Conservation (phyloP, 2,329 filamentous ascomycete species). For the Zalaria sp. region DNA sequence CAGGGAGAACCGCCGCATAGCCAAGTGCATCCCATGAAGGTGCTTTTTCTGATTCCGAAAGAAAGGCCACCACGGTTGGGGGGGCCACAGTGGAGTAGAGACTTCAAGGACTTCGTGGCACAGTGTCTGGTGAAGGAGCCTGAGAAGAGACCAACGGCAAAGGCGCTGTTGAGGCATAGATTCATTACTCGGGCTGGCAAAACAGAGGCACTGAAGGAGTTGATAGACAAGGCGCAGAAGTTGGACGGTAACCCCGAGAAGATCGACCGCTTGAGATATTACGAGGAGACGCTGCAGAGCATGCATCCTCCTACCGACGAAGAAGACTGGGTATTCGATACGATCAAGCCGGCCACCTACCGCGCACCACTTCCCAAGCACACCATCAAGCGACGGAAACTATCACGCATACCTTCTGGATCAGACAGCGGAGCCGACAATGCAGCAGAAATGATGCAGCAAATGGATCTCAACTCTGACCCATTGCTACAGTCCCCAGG, state of each 20-base stretch:
- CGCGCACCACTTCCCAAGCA: constrained; percentile 33
- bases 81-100: constrained; percentile 58
- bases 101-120: constrained; percentile 88
- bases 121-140: constrained; percentile 88
- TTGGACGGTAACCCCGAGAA: constrained; percentile 60
- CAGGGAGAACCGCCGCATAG: constrained; percentile 81
- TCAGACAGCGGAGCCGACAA: constrained; percentile 13
- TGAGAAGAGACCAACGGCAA: constrained; percentile 69
- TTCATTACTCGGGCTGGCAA: constrained; percentile 83
- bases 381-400: constrained; percentile 35
- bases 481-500: constrained; percentile 22
- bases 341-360: constrained; percentile 57
- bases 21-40: constrained; percentile 83
- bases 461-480: constrained; percentile 28
- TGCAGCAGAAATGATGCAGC: constrained; percentile 23
- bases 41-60: constrained; percentile 82
- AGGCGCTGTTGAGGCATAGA: constrained; percentile 72
- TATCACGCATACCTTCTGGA: constrained; percentile 29
- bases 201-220: constrained; percentile 72
- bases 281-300: constrained; percentile 68
- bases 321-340: constrained; percentile 94
- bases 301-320: constrained; percentile 46
- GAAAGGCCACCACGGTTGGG: constrained; percentile 73
- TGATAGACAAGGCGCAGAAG: constrained; percentile 70
- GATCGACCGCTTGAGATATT: constrained; percentile 62